Conservation (phyloP, 257 asterid species). For the Solanum dulcamara region DNA sequence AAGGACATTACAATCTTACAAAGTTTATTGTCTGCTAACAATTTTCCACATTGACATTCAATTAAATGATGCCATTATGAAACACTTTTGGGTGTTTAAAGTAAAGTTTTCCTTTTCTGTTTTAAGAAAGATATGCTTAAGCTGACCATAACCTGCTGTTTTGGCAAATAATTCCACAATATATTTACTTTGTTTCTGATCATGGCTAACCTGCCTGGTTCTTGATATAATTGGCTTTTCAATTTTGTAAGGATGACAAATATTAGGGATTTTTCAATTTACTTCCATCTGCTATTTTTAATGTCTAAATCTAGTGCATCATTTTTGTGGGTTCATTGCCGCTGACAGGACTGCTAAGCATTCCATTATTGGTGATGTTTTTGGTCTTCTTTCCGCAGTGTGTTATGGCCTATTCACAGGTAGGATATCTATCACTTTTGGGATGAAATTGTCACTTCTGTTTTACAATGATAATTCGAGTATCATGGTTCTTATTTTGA, state of each 20-base stretch:
- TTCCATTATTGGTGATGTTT: constrained; percentile 50
- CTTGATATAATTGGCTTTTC: neutral
- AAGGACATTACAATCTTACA: neutral
- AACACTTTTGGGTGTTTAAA: neutral
- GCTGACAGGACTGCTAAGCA: constrained; percentile 29
- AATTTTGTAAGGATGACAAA: neutral
- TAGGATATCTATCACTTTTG: neutral
- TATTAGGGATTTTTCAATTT: neutral
- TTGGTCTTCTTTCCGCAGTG: constrained; percentile 65
- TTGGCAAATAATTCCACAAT: neutral
- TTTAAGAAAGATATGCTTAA: neutral
- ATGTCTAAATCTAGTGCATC: neutral
- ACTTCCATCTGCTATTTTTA: neutral
- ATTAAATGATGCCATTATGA: neutral
- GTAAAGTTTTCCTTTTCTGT: neutral
- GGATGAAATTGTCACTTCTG: neutral
- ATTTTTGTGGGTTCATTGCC: neutral
- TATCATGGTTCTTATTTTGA: neutral
- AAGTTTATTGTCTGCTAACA: neutral
- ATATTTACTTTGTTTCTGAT: neutral
- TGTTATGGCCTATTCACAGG: constrained; percentile 74
- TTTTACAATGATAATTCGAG: neutral
- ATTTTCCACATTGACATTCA: neutral
- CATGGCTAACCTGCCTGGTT: neutral
- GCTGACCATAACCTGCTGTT: neutral